These are phyloP conservation scores for Salix brachista DNA, from an alignment of 345 rosid species.

Conservation along the genomic window DNA sequence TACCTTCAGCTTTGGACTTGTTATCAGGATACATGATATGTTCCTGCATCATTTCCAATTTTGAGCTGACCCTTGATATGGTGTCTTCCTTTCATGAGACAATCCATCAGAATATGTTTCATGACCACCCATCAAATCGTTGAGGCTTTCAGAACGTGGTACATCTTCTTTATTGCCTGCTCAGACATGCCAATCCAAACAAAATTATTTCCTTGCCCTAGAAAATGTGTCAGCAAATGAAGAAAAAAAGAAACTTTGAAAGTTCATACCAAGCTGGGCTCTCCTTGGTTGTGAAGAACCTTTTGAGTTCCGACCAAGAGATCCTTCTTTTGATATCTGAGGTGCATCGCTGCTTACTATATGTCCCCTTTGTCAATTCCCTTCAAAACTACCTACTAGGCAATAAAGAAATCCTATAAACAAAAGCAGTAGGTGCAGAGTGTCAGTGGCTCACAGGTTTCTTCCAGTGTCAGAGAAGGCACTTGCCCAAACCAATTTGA, in stretches of 20 bases:
- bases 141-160: constrained; percentile 33
- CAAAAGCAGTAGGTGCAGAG: constrained; percentile 47
- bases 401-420: constrained; percentile 17
- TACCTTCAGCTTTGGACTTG: constrained; percentile 61
- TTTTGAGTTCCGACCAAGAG: constrained; percentile 39
- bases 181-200: constrained; percentile 31
- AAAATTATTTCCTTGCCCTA: constrained; percentile 3
- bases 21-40: constrained; percentile 34
- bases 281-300: constrained; percentile 57
- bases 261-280: constrained; percentile 54
- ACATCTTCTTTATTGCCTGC: constrained; percentile 73
- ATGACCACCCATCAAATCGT: constrained; percentile 32
- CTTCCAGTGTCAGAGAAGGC: constrained; percentile 70
- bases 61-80: constrained; percentile 22
- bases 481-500: constrained; percentile 57
- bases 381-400: constrained; percentile 58
- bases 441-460: constrained; percentile 71
- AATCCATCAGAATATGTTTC: constrained; percentile 26
- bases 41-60: constrained; percentile 28
- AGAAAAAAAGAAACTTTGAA: constrained; percentile 10
- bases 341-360: constrained; percentile 76
- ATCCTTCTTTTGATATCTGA: constrained; percentile 66
- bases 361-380: constrained; percentile 83
- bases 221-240: constrained; percentile 5
- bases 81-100: constrained; percentile 30